Evolutionary conservation across 768 basidiomycete species (phyloP), one percentile per base, ranked within the genome.

Genomic region (Kwoniella newhampshirensis): DNA sequence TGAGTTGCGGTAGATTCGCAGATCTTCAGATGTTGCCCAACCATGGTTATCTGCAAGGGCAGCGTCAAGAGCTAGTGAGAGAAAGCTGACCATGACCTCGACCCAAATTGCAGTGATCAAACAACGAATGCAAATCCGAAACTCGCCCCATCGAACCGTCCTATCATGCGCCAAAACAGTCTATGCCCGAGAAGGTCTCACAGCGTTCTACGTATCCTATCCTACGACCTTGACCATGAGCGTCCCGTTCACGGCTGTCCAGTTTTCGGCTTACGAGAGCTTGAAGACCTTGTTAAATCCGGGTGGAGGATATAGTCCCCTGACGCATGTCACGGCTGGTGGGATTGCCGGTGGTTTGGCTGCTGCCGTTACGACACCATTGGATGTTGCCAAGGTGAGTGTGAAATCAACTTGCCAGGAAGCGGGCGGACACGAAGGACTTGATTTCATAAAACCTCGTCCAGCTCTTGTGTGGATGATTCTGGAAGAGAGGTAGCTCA

Each of bases 101-200:
- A 6, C 32, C 13, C 32, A 13, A 6, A 13, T 11, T 39, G 21
- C 75, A 97, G 94, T 99, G 68, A 90, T 99, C 80, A 99, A 99
- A 79, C 96, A 99, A 80, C 86, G 96, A 49, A 97, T 99, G 96
- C 96, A 99, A 78, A 81, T 98, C 54, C 92, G 93, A 79, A 85
- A 88, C 72, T 98, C 96, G 3, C 81, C 87, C 75, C 92, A 91
- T 77, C 87, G 87, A 42, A 90, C 89, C 35, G 89, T 93, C 40
- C 78, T 86, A 63, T 83, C 84, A n/a, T 92, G 91, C 66, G 90
- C 92, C 54, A 82, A 82, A 21, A 85, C 86, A 12, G 88, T 99
- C 49, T 91, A 91, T 78, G 82, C 78, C 41, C 85, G 79, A 32
- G 96, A 99, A 78, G 96, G 96, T 36, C 75, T 96, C 43, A 68